phyloP scores from a whole-genome alignment of 306 rosid genomes.

The Medicago ruthenica region DNA sequence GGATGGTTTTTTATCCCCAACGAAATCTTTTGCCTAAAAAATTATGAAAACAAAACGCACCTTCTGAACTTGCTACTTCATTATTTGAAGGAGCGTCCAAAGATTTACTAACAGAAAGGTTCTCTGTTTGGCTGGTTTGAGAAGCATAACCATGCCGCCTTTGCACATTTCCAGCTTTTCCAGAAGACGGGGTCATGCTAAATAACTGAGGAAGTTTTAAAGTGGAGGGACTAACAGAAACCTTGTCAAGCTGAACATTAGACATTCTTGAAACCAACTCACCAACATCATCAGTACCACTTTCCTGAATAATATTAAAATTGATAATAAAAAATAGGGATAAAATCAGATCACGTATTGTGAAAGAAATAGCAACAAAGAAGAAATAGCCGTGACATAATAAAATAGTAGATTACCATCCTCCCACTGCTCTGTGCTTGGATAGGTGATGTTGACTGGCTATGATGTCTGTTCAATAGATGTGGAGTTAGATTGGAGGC shows the following conservation, averaged over 20 bases:
- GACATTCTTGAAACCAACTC: conserved; percentile 82
- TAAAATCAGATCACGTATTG: conserved; percentile 30
- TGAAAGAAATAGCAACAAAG: conserved; percentile 14
- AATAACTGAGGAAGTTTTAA: conserved; percentile 97
- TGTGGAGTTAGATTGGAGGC: conserved; percentile 72
- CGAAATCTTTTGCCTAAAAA: conserved; percentile 28
- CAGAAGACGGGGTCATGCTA: conserved; percentile 91
- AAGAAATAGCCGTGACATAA: not conserved
- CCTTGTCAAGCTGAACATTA: conserved; percentile 80
- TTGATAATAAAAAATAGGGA: conserved; percentile 10
- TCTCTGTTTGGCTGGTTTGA: conserved; percentile 74
- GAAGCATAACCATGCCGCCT: conserved; percentile 66
- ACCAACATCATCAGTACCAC: conserved; percentile 68
- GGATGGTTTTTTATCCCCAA: conserved; percentile 15
- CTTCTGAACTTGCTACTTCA: conserved; percentile 70
- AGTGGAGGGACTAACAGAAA: conserved; percentile 80
- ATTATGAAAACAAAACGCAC: conserved; percentile 49
- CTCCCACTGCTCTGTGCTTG: conserved; percentile 83
- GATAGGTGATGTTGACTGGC: conserved; percentile 70
- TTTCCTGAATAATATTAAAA: conserved; percentile 62
- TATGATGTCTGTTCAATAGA: conserved; percentile 59
- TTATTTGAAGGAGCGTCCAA: conserved; percentile 63
- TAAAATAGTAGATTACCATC: conserved; percentile 62
- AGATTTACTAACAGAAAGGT: conserved; percentile 67
- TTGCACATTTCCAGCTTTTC: conserved; percentile 80